Base-by-base conservation (phyloP, 768 basidiomycete species). In the Austroboletus eburneus region DNA sequence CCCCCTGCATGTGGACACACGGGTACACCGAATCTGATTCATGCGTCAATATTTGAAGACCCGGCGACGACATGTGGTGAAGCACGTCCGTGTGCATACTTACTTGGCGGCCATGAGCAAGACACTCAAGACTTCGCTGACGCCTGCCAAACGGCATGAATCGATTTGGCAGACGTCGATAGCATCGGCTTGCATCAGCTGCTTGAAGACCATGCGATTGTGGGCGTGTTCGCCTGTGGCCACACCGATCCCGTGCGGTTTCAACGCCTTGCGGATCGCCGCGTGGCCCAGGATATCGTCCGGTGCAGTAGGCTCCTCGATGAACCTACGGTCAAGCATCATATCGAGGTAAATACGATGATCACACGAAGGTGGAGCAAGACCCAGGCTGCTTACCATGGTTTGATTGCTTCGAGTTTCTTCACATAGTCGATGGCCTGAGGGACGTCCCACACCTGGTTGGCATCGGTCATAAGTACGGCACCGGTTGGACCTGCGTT, bases 201-300 rank as follows among this genome's bases (percentile, higher is more conserved):
- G 94, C 71, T 98, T 98, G 79, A 98, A 98, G 22, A 91, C 80
- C 77, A 95, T 92, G 50, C 92, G 81, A 69, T 96, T 97, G 65
- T 97, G 94, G 5, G 91, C 92, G 58, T 98, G 94, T 68, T 97
- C 94, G 38, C 94, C 94, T 0, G 94, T 97, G 9, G 94, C 94
- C 27, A 97, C 94, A 30, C 91, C 91, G 51, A 97, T 93, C 0
- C 86, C 85, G 59, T 86, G 67, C 13, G 85, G 85, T 58, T 85
- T 86, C 45, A 96, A 74, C 4, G 79, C 90, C 61, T 82, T 87
- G 53, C 92, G 83, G 49, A 93, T 83, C 7, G 86, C 74, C 18
- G 89, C 89, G 52, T 93, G 91, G 3, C 93, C 90, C 17, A 96
- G 79, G 50, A 91, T 83, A 62, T 97, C 94, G 59, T 96, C 94